Base-by-base conservation (phyloP, 2,329 filamentous ascomycete genomes). In the Colletotrichum karsti region DNA sequence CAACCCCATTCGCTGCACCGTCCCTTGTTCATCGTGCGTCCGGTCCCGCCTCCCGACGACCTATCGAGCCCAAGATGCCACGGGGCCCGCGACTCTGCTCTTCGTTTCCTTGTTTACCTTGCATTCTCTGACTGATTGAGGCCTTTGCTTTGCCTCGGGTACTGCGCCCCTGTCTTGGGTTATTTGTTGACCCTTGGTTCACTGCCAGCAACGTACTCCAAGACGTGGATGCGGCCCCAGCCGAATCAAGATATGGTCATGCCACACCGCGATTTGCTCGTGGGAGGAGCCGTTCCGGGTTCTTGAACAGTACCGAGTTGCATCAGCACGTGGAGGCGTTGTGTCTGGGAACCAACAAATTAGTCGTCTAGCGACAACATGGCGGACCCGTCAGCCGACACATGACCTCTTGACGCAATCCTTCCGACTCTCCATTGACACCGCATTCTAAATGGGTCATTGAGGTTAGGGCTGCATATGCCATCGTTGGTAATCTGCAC, bases 401-500 rank as follows among this genome's bases (percentile, higher is more conserved):
- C 53, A 54, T 59, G 64, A 57, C 53, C 39, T 42, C 46, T 54
- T 44, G 53, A 67, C 30, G 60, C 39, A 46, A 22, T 67, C 24
- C 30, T 65, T 50, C 18, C 46, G 53, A 20, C 33, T 54, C 46
- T 26, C 39, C 28, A 44, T 58, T 48, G 37, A 58, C 37, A 63
- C 51, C 44, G 64, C 22, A 48, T 65, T 24, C 53, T 67, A 22
- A 33, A 64, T 41, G 51, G 53, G 37, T n/a, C 44, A 51, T 44
- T 26, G 53, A 37, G 51, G 35, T 61, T 69, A 69, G 67, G 63
- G 67, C 67, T 69, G 67, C 67, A 69, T 69, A 63, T 63, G 63
- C 57, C 63, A 67, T 67, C 48, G 67, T 41, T 60, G 59, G 51
- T 37, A 58, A 66, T 51, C 63, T 46, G 41, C 57, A 30, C 33